Conservation (phyloP, 805 yeast species). For the Millerozyma miso region DNA sequence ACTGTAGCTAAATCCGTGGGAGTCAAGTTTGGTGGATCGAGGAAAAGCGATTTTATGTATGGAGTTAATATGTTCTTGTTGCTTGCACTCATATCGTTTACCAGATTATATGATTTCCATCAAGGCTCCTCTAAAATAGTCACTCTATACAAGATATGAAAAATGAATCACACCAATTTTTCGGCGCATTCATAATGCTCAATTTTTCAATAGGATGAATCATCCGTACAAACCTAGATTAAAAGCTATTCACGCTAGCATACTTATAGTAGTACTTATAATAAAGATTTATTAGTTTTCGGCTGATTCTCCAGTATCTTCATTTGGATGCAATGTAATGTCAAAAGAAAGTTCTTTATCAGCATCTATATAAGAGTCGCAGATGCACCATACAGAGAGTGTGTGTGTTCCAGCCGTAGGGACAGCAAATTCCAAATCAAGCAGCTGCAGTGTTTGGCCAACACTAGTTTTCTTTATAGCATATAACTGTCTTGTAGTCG, state of each 20-base stretch:
- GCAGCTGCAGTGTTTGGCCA: slow-evolving; percentile 46
- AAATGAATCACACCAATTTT: background rate
- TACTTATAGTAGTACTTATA: no score
- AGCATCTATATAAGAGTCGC: slow-evolving; percentile 90
- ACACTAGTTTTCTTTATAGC: slow-evolving; percentile 67
- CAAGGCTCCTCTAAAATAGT: no score
- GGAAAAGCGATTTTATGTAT: slow-evolving; percentile 60
- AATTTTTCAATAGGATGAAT: no score
- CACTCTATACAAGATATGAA: background rate
- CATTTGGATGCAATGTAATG: slow-evolving; percentile 17
- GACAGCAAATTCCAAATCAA: slow-evolving; percentile 52
- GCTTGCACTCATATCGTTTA: slow-evolving; percentile 4
- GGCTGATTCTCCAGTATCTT: background rate
- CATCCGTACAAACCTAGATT: no score
- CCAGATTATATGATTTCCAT: no score
- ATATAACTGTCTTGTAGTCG: slow-evolving; percentile 53
- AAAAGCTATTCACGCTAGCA: no score
- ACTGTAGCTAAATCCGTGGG: slow-evolving; percentile 64
- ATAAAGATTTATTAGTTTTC: no score
- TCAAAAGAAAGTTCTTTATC: slow-evolving; percentile 73
- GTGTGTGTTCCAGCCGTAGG: slow-evolving; percentile 59
- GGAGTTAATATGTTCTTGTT: slow-evolving; percentile 41
- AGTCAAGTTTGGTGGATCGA: slow-evolving; percentile 57
- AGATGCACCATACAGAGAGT: slow-evolving; percentile 76
- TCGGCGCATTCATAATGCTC: background rate